phyloP scores from a whole-genome alignment of 768 basidiomycete species.

The Candolleomyces aberdarensis region DNA sequence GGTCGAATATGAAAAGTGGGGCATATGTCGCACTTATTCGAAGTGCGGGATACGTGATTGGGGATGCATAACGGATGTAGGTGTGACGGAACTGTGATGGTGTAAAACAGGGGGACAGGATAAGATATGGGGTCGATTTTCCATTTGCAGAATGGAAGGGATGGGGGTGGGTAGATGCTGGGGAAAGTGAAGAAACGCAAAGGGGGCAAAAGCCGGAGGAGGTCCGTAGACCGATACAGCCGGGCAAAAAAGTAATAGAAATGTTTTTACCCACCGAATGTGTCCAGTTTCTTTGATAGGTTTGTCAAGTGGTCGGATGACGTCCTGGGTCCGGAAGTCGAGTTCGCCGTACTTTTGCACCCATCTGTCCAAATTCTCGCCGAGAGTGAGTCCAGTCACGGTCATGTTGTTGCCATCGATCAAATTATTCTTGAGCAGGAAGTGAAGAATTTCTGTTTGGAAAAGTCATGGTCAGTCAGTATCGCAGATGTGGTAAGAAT shows the following conservation, averaged over 20 bases:
- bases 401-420: constrained; percentile 92
- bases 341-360: constrained; percentile 75
- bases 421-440: constrained; percentile 80
- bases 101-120: constrained; percentile 2
- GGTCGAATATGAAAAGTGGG: neutral
- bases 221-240: constrained; percentile 8
- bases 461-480: neutral
- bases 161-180: neutral
- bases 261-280: constrained; percentile 56
- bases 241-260: neutral
- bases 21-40: constrained; percentile 1
- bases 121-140: neutral
- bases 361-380: constrained; percentile 93
- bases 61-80: constrained; percentile 1
- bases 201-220: constrained; percentile 2
- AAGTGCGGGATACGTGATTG: constrained; percentile 1
- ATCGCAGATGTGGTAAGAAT: neutral
- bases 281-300: constrained; percentile 91
- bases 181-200: neutral
- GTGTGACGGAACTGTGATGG: constrained; percentile 8
- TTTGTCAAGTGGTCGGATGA: constrained; percentile 82
- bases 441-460: constrained; percentile 71
- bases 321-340: constrained; percentile 65
- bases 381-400: constrained; percentile 85
- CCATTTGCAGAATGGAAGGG: constrained; percentile 1